Percentiles rank a stretch among this genome's conserved stretches.
These are phyloP conservation scores for Alternaria gansuensis DNA, from an alignment of 2,329 filamentous ascomycete genomes.

Conservation along the genomic window DNA sequence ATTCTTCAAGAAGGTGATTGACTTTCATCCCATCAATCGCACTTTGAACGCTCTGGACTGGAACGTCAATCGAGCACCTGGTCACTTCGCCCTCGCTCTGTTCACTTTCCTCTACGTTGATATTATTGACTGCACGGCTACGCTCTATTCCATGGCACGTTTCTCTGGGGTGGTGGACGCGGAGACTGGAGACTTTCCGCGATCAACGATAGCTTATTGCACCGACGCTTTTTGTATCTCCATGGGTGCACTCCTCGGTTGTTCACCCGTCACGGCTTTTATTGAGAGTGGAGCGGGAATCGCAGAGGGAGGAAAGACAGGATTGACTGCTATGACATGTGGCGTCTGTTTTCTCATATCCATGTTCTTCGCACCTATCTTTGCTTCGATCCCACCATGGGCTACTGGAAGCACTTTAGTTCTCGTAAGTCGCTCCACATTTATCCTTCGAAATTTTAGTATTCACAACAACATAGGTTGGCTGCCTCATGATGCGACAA, in stretches of 20 bases:
- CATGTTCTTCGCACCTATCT: constrained; percentile 89
- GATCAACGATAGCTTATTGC: constrained; percentile 83
- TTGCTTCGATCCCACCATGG: constrained; percentile 88
- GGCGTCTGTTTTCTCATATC: constrained; percentile 87
- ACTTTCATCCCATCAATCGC: constrained; percentile 77
- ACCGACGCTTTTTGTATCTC: constrained; percentile 84
- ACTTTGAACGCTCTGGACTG: constrained; percentile 78
- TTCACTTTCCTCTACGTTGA: constrained; percentile 93
- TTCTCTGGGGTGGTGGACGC: constrained; percentile 83
- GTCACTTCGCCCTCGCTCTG: constrained; percentile 81
- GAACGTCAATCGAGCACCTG: constrained; percentile 71
- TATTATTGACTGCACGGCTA: constrained; percentile 87
- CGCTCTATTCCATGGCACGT: constrained; percentile 87
- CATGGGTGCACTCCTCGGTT: constrained; percentile 79
- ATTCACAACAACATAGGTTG: constrained; percentile 53
- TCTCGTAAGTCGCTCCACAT: constrained; percentile 63
- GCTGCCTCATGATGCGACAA: constrained; percentile 79
- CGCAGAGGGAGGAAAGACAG: constrained; percentile 84
- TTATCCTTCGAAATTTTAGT: neutral
- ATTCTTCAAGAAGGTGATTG: constrained; percentile 86
- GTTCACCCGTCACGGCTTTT: constrained; percentile 84
- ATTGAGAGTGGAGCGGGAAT: constrained; percentile 89
- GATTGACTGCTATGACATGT: constrained; percentile 78
- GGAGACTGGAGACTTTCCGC: constrained; percentile 84
- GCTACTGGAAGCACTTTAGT: constrained; percentile 86